A percentile compares a stretch with the other conserved stretches of the same genome.
Conservation (phyloP, 2,329 filamentous ascomycete genomes). For the Aspergillus ochraceoroseus region DNA sequence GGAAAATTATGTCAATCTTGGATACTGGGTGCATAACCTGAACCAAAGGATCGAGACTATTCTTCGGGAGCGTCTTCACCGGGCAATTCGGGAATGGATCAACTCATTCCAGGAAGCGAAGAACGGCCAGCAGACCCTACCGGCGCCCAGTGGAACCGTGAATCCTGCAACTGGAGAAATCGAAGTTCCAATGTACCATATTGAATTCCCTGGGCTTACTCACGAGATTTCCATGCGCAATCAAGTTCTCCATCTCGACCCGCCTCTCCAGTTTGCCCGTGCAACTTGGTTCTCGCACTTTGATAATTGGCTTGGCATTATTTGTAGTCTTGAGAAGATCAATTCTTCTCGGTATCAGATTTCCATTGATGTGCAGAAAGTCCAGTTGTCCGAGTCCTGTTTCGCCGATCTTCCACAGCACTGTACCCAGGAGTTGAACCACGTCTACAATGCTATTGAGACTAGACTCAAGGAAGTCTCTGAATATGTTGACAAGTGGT, state of each 20-base stretch:
- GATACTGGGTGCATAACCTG: slow-evolving; percentile 81
- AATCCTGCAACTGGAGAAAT: slow-evolving; percentile 24
- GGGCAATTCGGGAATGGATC: slow-evolving; percentile 83
- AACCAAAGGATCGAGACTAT: slow-evolving; percentile 80
- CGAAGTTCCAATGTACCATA: slow-evolving; percentile 33
- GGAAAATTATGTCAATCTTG: slow-evolving; percentile 90
- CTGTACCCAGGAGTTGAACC: slow-evolving; percentile 71
- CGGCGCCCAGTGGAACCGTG: slow-evolving; percentile 19
- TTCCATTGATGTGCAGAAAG: slow-evolving; percentile 54
- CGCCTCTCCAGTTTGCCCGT: slow-evolving; percentile 82
- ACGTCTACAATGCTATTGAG: slow-evolving; percentile 79
- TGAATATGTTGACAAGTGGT: slow-evolving; percentile 91
- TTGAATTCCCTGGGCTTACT: slow-evolving; percentile 54
- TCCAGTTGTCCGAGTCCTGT: slow-evolving; percentile 46
- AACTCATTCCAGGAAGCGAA: slow-evolving; percentile 65
- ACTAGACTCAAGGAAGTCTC: slow-evolving; percentile 74
- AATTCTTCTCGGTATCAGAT: slow-evolving; percentile 95
- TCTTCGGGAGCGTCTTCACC: slow-evolving; percentile 73
- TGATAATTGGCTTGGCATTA: slow-evolving; percentile 86
- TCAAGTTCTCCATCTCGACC: slow-evolving; percentile 93
- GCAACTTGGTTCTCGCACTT: slow-evolving; percentile 92
- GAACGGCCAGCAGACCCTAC: slow-evolving; percentile 29
- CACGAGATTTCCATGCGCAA: slow-evolving; percentile 98
- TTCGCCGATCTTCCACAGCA: slow-evolving; percentile 81
- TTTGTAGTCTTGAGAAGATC: slow-evolving; percentile 89